Evolutionary conservation across 345 rosid genomes (phyloP).

Genomic region (Trapa bicornis): DNA sequence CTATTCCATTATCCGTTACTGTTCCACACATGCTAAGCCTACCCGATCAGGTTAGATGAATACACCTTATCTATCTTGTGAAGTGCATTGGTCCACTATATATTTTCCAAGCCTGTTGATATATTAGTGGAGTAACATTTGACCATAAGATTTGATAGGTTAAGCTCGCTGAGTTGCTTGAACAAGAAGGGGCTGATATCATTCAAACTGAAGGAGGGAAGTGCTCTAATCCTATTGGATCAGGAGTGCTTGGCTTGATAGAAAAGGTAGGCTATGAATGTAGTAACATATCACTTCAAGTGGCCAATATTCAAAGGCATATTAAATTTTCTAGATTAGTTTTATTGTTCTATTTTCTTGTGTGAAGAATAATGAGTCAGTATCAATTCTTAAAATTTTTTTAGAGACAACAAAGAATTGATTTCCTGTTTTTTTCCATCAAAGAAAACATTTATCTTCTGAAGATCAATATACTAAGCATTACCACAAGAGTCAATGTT

Average conservation of each 20-base stretch:
- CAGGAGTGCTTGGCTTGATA: conserved; percentile 50
- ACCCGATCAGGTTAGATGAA: conserved; percentile 38
- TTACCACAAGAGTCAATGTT: background rate
- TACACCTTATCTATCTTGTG: background rate
- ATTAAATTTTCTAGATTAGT: background rate
- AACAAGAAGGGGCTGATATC: conserved; percentile 47
- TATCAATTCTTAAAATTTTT: background rate
- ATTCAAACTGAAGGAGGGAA: conserved; percentile 67
- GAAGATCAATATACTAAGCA: background rate
- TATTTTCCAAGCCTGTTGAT: background rate
- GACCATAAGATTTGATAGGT: conserved; percentile 18
- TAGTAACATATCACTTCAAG: background rate
- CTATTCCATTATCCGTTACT: conserved; percentile 40
- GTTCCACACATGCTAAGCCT: conserved; percentile 54
- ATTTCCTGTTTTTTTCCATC: too few species aligned
- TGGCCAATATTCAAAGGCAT: background rate
- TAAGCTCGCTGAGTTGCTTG: conserved; percentile 51
- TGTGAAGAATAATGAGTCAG: background rate
- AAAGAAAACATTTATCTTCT: background rate
- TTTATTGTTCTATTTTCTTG: background rate
- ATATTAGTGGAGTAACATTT: background rate
- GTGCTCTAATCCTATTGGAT: conserved; percentile 39
- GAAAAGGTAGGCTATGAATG: conserved; percentile 36
- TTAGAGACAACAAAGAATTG: background rate
- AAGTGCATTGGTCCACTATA: background rate